Evolutionary conservation across 1,284 basidiomycete species (phyloP), one percentile per base, ranked within the genome.

Genomic region (Vanrija humicola): DNA sequence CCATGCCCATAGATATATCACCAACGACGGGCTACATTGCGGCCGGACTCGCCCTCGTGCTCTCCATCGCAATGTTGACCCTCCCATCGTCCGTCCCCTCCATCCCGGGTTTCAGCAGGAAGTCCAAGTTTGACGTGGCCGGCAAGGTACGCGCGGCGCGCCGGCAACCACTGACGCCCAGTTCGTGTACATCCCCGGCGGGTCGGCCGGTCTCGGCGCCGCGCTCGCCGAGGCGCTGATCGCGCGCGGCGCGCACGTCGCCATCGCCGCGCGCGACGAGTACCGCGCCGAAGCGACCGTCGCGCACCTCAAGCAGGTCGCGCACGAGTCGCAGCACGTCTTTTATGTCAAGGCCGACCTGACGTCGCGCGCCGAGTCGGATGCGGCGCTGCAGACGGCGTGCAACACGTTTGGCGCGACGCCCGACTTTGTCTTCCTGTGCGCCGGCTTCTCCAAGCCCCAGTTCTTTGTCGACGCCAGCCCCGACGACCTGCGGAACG

Each of bases 121-220:
- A 34, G 34, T 12, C 9, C 34, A 34, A 34, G 34, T 34, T 34
- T 34, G 34, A 34, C 34, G 34, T 34, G 34, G 34, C 34, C 12
- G 34, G 34, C 10, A 34, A 34, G 34, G 34, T 34, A 15, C 12
- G 34, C 12, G 9, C 28, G 6, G 28, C 34, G 34, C 34, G 4
- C 34, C 34, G 5, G 9, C 34, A 15, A 8, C 7, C 34, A 34
- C 28, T 28, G 7, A 28, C 28, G 3, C 28, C 28, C 54, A 89
- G 86, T 85, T 85, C 65, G 85, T 83, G 72, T 88, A 87, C 68
- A 78, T 92, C 50, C 88, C 89, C 15, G 91, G 90, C 23, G 90
- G 89, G 1, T 88, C 86, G 9, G 81, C 85, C 21, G 90, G 90
- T 1, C 81, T 91, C 2, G 90, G 91, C 8, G 80, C 89, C 14